Percentiles rank a stretch among this genome's conserved stretches.
These are phyloP conservation scores for Sporothrix brunneoviolacea DNA, from an alignment of 2,329 filamentous ascomycete genomes.

Conservation along the genomic window DNA sequence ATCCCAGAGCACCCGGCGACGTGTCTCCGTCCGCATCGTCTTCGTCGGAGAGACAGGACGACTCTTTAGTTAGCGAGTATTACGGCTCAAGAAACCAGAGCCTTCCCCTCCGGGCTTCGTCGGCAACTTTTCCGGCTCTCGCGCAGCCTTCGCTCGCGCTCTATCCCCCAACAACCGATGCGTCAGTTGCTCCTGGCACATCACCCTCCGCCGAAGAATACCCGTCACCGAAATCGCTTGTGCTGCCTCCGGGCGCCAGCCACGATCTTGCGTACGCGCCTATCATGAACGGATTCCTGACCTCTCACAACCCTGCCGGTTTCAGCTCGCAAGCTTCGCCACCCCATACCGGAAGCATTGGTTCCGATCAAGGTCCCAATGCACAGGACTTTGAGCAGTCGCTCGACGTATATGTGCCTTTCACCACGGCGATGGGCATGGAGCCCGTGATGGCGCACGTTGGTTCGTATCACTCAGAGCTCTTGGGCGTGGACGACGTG, in stretches of 20 bases:
- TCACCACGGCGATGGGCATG: conserved; percentile 12
- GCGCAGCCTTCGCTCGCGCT: conserved; percentile 14
- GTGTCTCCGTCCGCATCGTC: conserved; percentile 30
- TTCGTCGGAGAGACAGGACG: conserved; percentile 25
- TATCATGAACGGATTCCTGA: conserved; percentile 11
- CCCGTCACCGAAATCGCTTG: conserved; percentile 20
- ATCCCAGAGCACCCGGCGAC: conserved; percentile 37
- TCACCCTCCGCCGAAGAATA: conserved; percentile 18
- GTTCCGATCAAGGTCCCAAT: background rate
- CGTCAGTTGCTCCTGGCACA: background rate
- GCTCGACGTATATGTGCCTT: conserved; percentile 9
- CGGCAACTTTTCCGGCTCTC: conserved; percentile 29
- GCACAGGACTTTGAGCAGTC: conserved; percentile 10
- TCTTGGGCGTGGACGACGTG: conserved; percentile 11
- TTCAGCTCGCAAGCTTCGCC: background rate
- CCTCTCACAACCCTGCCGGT: background rate
- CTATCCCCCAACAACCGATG: background rate
- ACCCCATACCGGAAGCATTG: background rate
- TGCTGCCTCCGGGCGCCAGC: conserved; percentile 6
- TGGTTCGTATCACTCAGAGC: conserved; percentile 16
- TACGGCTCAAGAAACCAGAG: conserved; percentile 27
- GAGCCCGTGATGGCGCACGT: conserved; percentile 14
- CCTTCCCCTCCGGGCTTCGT: conserved; percentile 30
- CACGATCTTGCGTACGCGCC: conserved; percentile 13
- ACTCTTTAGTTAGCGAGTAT: conserved; percentile 25